Evolutionary conservation across 441 rosid genomes (phyloP), one percentile per base, ranked within the genome.

Genomic region (Biscutella laevigata): DNA sequence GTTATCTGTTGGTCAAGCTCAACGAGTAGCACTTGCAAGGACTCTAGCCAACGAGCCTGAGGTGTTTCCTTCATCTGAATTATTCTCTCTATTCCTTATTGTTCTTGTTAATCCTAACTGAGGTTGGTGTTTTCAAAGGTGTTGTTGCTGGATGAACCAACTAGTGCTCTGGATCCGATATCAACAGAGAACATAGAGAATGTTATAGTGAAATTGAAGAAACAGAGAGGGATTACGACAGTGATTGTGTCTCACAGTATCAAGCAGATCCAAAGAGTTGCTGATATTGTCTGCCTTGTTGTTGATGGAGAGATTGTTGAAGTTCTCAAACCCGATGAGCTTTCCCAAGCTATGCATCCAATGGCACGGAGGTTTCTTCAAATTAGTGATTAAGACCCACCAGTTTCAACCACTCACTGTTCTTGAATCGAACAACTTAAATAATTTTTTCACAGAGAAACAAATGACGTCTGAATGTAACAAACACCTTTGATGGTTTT

Each of bases 1-100:
- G 55, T 56, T 87, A 57, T 86, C 95, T 0, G 95, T 84, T 0
- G 95, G 95, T 30, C 92, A 90, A 74, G 86, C 86, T 16, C 98
- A 84, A 52, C 71, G 98, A 65, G 98, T 86, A 40, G 95, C 98
- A 0, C 86, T 90, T 37, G 95, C 98, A 1, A 73, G 95, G 68
- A 90, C 95, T 2, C 64, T 90, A 19, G 95, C 95, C 6, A 86
- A 86, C 19, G 84, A 81, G 12, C 98, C 95, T 0, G 95, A 84
- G 79, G 90, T 90, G 53, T 64, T 90, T 17, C 2, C 20, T 17
- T 17, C 20, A 17, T 17, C 20, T 17, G 20, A 17, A 17, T 17
- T 1, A 17, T 17, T 17, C 20, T 17, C 20, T 17, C 20, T 17
- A 17, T 17, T 17, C 20, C 20, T 17, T 17, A 17, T 17, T 1